Evolutionary conservation across 2,329 filamentous ascomycete genomes (phyloP).

Genomic region (Fusarium brachygibbosum): DNA sequence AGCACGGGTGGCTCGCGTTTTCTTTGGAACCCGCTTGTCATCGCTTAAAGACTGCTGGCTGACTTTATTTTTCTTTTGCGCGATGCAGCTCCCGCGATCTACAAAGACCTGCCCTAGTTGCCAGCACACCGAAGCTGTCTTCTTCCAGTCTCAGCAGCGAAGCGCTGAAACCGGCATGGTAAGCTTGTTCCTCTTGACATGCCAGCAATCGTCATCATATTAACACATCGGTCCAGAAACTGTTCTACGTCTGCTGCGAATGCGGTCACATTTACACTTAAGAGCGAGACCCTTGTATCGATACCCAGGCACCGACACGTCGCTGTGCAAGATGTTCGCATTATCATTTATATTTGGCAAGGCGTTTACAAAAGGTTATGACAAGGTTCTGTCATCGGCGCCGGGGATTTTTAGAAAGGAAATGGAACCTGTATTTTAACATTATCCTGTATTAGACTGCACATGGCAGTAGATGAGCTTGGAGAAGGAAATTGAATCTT

Average conservation of each 20-base stretch:
- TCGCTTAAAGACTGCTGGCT: slow-evolving; percentile 56
- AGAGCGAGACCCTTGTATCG: slow-evolving; percentile 46
- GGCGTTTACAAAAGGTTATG: slow-evolving; percentile 43
- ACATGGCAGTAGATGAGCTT: slow-evolving; percentile 5
- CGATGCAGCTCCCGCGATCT: slow-evolving; percentile 85
- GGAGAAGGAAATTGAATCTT: slow-evolving; percentile 23
- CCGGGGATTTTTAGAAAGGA: slow-evolving; percentile 24
- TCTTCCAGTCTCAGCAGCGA: slow-evolving; percentile 98
- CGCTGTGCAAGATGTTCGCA: slow-evolving; percentile 33
- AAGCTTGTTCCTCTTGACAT: slow-evolving; percentile 54
- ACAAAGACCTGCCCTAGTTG: slow-evolving; percentile 89
- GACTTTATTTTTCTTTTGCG: slow-evolving; percentile 56
- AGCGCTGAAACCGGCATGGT: slow-evolving; percentile 99
- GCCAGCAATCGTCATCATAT: not conserved
- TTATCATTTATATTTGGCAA: slow-evolving; percentile 41
- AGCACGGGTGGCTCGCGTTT: slow-evolving; percentile 45
- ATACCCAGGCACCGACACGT: slow-evolving; percentile 41
- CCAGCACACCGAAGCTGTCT: slow-evolving; percentile 90
- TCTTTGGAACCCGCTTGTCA: slow-evolving; percentile 50
- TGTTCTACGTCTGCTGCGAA: slow-evolving; percentile 93
- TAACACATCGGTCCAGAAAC: slow-evolving; percentile 70
- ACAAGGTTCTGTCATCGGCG: slow-evolving; percentile 30
- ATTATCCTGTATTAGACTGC: slow-evolving; percentile 30
- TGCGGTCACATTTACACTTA: slow-evolving; percentile 89
- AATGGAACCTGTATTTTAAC: slow-evolving; percentile 38